Evolutionary conservation across 1,284 basidiomycete species (phyloP).

Genomic region (Pholiota adiposa): DNA sequence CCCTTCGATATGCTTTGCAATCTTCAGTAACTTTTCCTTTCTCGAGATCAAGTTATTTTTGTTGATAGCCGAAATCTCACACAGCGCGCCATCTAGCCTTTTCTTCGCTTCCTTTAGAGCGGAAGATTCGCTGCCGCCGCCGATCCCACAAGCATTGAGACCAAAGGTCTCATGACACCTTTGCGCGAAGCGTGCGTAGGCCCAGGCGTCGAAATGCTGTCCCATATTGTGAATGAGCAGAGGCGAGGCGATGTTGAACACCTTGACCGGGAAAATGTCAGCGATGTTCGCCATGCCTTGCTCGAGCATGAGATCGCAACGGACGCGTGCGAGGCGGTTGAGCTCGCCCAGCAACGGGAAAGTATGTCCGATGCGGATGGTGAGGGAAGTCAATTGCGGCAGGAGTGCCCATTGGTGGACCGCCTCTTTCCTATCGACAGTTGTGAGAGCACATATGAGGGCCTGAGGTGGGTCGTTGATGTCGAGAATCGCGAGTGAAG

Average conservation of each 20-base stretch:
- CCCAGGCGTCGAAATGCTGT: conserved; percentile 7
- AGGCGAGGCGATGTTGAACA: conserved; percentile 11
- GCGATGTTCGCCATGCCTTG: neutral
- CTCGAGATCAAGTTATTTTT: conserved; percentile 8
- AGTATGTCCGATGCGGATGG: conserved; percentile 5
- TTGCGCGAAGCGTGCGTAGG: conserved; percentile 3
- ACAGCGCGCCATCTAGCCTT: conserved; percentile 5
- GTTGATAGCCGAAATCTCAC: conserved; percentile 6
- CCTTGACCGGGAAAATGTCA: neutral
- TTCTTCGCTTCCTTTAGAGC: conserved; percentile 4
- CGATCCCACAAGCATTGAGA: neutral
- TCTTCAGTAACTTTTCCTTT: conserved; percentile 3
- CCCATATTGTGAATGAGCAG: conserved; percentile 1
- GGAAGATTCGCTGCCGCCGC: neutral
- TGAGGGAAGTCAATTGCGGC: conserved; percentile 13
- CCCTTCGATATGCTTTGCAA: conserved; percentile 9
- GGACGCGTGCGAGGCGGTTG: conserved; percentile 7
- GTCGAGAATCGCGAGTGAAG: conserved; percentile 12
- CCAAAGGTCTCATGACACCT: conserved; percentile 5
- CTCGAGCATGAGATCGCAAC: conserved; percentile 11
- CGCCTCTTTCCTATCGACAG: neutral
- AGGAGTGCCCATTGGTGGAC: conserved; percentile 7
- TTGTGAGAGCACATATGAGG: neutral
- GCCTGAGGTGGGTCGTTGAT: conserved; percentile 8
- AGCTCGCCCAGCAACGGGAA: conserved; percentile 1